These are phyloP conservation scores for Margaritispora aquatica DNA, from an alignment of 495 filamentous ascomycete genomes.

Conservation along the genomic window DNA sequence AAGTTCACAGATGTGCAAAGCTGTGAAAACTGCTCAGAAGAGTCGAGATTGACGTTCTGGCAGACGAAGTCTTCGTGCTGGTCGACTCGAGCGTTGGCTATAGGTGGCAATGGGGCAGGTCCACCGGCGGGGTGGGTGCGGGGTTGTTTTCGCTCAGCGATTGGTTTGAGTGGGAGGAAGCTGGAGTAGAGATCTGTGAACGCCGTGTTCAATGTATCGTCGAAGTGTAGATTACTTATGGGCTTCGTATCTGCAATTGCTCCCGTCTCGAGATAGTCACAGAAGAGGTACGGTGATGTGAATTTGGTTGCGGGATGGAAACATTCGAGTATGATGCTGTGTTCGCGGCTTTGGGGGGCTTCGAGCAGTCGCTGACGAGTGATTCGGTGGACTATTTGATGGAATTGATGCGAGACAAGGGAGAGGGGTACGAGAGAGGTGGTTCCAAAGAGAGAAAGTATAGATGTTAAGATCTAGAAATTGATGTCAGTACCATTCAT, in stretches of 20 bases:
- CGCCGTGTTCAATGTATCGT: conserved; percentile 24
- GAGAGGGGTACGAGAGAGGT: background rate
- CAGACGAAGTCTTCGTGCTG: conserved; percentile 36
- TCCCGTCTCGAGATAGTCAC: conserved; percentile 38
- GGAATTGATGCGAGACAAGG: background rate
- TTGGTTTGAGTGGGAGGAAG: conserved; percentile 13
- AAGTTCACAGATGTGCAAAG: conserved; percentile 61
- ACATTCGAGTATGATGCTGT: conserved; percentile 68
- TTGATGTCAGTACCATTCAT: background rate
- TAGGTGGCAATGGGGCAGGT: conserved; percentile 24
- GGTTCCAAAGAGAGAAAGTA: background rate
- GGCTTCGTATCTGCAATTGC: conserved; percentile 7
- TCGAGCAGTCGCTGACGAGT: conserved; percentile 57
- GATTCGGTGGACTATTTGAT: conserved; percentile 45
- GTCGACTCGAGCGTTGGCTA: background rate
- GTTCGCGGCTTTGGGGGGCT: conserved; percentile 48
- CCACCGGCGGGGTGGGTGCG: conserved; percentile 19
- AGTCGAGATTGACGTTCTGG: conserved; percentile 59
- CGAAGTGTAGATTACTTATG: background rate
- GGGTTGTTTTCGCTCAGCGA: background rate
- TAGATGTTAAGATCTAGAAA: background rate
- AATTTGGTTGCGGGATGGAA: conserved; percentile 65
- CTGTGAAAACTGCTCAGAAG: conserved; percentile 64
- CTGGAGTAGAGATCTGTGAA: conserved; percentile 28
- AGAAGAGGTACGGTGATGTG: conserved; percentile 61